Percentiles rank a stretch among this genome's conserved stretches.
Evolutionary conservation across 805 yeast genomes (phyloP).

Genomic region (Priceomyces melissophilus): DNA sequence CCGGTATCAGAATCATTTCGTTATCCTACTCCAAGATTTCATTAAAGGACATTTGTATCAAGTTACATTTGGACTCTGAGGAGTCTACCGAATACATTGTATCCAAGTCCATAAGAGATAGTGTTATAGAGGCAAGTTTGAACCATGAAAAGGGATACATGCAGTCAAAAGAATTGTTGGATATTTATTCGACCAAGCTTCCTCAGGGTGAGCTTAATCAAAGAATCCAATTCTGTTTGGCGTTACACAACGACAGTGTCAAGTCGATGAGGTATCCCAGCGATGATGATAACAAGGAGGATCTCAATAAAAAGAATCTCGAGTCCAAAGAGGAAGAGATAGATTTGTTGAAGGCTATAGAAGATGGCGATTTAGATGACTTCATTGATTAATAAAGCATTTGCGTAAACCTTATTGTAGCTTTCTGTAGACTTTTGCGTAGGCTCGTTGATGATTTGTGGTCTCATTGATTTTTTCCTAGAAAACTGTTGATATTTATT

Average conservation of each 20-base stretch:
- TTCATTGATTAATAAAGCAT: conserved; percentile 35
- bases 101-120: conserved; percentile 94
- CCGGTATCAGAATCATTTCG: conserved; percentile 93
- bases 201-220: conserved; percentile 90
- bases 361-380: conserved; percentile 55
- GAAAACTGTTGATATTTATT: background rate
- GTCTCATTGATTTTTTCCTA: background rate
- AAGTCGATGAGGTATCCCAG: conserved; percentile 91
- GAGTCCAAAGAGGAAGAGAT: conserved; percentile 38
- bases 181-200: conserved; percentile 79
- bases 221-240: conserved; percentile 88
- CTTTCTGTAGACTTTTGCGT: background rate
- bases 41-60: conserved; percentile 88
- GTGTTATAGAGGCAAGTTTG: conserved; percentile 92
- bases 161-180: conserved; percentile 83
- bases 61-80: conserved; percentile 88
- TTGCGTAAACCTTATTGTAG: background rate
- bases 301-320: conserved; percentile 22
- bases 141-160: conserved; percentile 89
- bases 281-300: conserved; percentile 30
- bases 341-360: conserved; percentile 44
- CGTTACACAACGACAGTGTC: conserved; percentile 86
- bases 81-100: conserved; percentile 96
- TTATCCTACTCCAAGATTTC: conserved; percentile 88
- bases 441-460: background rate